Conservation (phyloP, 805 yeast genomes). For the Schizosaccharomyces pombe region DNA sequence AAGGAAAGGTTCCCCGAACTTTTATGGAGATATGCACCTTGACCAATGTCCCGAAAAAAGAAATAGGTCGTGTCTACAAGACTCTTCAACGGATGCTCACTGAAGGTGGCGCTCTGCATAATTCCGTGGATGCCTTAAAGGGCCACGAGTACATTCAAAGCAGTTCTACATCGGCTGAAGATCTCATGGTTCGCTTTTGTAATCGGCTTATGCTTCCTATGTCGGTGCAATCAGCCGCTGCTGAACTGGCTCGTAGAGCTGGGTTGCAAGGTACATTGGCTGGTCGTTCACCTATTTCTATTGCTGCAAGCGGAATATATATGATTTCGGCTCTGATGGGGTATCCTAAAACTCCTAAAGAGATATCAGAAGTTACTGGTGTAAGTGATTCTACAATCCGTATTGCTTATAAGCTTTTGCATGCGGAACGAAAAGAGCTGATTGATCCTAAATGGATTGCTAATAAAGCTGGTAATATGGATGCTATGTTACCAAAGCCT, state of each 20-base stretch:
- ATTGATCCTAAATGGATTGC: conserved; percentile 60
- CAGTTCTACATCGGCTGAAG: conserved; percentile 79
- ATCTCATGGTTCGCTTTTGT: conserved; percentile 84
- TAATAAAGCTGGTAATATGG: conserved; percentile 20
- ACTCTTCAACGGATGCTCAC: conserved; percentile 45
- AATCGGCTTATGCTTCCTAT: conserved; percentile 75
- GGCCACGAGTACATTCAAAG: conserved; percentile 28
- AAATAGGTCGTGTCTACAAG: conserved; percentile 58
- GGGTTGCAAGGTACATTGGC: conserved; percentile 83
- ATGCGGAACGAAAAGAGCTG: conserved; percentile 44
- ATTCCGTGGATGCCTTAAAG: not conserved
- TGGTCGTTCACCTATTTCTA: conserved; percentile 89
- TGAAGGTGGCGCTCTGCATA: conserved; percentile 10
- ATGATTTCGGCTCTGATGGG: conserved; percentile 81
- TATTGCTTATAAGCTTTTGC: conserved; percentile 64
- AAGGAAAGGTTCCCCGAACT: conserved; percentile 80
- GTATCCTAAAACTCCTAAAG: conserved; percentile 47
- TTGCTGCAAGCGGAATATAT: conserved; percentile 91
- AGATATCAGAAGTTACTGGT: conserved; percentile 77
- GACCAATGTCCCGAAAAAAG: conserved; percentile 81
- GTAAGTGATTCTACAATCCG: conserved; percentile 95
- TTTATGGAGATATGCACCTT: conserved; percentile 90
- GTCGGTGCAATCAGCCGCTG: conserved; percentile 77
- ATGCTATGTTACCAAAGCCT: conserved; percentile 2
- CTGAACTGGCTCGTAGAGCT: conserved; percentile 69